These are phyloP conservation scores for Nicotiana obtusifolia DNA, from an alignment of 257 asterid species.

Conservation along the genomic window DNA sequence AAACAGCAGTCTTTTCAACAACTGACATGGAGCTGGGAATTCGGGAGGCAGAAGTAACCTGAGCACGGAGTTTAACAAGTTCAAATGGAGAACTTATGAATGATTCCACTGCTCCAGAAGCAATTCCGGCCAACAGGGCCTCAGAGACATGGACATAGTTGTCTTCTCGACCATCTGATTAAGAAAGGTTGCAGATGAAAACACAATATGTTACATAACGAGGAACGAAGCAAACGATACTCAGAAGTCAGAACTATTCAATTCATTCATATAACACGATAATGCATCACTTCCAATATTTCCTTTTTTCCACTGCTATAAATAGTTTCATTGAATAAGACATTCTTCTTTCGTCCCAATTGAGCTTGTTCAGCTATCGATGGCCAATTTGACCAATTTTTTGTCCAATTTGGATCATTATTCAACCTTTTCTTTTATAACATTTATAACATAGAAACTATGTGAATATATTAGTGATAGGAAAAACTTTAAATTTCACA, in stretches of 20 bases:
- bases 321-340: not conserved
- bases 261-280: not conserved
- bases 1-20: constrained; percentile 37
- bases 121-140: constrained; percentile 87
- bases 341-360: not conserved
- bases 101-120: constrained; percentile 59
- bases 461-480: not conserved
- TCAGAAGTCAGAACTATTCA: not conserved
- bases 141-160: constrained; percentile 40
- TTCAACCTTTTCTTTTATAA: not conserved
- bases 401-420: not conserved
- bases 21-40: constrained; percentile 23
- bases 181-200: not conserved
- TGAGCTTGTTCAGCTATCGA: not conserved
- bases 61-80: constrained; percentile 77
- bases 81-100: constrained; percentile 58
- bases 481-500: not conserved
- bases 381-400: not conserved
- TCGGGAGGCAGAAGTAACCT: constrained; percentile 85
- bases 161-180: constrained; percentile 66
- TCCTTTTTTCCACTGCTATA: not conserved
- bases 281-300: not conserved
- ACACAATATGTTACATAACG: not conserved
- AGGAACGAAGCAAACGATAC: not conserved
- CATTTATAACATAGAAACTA: not conserved